These are phyloP conservation scores for Dimocarpus longan DNA, from an alignment of 345 rosid genomes.

Conservation along the genomic window DNA sequence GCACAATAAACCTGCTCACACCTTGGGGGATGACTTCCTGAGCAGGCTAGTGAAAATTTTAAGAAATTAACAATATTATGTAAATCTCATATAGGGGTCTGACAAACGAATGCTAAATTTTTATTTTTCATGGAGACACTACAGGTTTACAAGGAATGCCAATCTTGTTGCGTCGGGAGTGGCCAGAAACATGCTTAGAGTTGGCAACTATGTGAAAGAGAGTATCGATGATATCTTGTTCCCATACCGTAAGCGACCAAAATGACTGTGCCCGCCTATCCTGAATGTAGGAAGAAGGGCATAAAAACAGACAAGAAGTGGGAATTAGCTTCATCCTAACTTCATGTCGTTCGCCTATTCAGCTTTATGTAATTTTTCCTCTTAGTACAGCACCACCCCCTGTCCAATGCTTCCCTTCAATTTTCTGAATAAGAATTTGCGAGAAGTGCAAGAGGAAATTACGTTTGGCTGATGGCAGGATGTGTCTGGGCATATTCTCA, in stretches of 20 bases:
- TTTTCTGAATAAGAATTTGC: background rate
- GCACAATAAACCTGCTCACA: conserved; percentile 35
- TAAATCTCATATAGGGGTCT: background rate
- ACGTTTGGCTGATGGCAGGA: background rate
- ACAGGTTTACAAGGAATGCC: conserved; percentile 66
- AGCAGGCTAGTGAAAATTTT: conserved; percentile 46
- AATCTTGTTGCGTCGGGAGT: conserved; percentile 66
- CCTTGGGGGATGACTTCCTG: conserved; percentile 50
- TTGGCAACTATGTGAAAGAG: conserved; percentile 59
- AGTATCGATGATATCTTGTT: conserved; percentile 49
- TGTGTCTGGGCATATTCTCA: background rate
- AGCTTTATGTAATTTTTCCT: background rate
- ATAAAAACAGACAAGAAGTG: background rate
- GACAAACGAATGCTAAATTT: background rate
- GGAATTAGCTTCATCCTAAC: background rate
- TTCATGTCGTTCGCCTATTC: background rate
- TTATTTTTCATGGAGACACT: background rate
- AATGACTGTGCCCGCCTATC: conserved; percentile 34
- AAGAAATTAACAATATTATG: background rate
- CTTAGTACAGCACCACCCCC: background rate
- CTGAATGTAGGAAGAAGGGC: background rate
- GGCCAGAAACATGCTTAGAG: conserved; percentile 56
- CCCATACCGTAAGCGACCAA: conserved; percentile 57
- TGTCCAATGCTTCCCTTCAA: background rate
- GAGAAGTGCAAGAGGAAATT: background rate